These are phyloP conservation scores for Sherardia arvensis DNA, from an alignment of 257 asterid species.

Conservation along the genomic window DNA sequence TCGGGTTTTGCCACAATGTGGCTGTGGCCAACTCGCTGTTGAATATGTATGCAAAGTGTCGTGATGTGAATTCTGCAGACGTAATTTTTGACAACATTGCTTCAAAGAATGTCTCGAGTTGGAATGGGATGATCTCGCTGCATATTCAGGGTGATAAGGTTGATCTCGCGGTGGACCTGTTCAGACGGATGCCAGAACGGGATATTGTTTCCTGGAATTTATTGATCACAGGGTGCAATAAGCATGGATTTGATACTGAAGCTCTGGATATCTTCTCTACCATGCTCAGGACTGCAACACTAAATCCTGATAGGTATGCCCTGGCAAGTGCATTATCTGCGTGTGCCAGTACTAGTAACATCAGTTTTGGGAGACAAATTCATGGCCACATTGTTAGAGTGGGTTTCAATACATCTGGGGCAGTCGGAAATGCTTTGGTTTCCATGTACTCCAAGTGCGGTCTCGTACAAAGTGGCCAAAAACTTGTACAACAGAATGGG, in stretches of 20 bases:
- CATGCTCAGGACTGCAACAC: conserved; percentile 40
- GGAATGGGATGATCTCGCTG: conserved; percentile 55
- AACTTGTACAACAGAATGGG: conserved; percentile 29
- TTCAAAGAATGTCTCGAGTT: conserved; percentile 50
- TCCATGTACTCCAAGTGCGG: conserved; percentile 81
- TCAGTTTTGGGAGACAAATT: conserved; percentile 54
- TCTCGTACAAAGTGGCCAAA: conserved; percentile 45
- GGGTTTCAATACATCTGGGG: conserved; percentile 39
- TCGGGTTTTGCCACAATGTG: conserved; percentile 40
- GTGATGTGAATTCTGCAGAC: conserved; percentile 36
- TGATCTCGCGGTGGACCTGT: conserved; percentile 45
- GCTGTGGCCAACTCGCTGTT: conserved; percentile 64
- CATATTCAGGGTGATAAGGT: conserved; percentile 54
- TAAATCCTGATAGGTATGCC: conserved; percentile 59
- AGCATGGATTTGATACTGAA: conserved; percentile 45
- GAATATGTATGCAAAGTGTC: conserved; percentile 78
- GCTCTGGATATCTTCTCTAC: conserved; percentile 47
- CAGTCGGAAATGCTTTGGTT: conserved; percentile 66
- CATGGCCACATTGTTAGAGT: conserved; percentile 55
- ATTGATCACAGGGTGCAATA: conserved; percentile 72
- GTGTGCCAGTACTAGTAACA: conserved; percentile 50
- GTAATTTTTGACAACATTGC: conserved; percentile 43
- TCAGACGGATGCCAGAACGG: conserved; percentile 53
- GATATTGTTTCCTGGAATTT: conserved; percentile 78
- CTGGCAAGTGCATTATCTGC: conserved; percentile 66